Conservation (phyloP, 2,329 filamentous ascomycete species). For the Talaromyces islandicus region DNA sequence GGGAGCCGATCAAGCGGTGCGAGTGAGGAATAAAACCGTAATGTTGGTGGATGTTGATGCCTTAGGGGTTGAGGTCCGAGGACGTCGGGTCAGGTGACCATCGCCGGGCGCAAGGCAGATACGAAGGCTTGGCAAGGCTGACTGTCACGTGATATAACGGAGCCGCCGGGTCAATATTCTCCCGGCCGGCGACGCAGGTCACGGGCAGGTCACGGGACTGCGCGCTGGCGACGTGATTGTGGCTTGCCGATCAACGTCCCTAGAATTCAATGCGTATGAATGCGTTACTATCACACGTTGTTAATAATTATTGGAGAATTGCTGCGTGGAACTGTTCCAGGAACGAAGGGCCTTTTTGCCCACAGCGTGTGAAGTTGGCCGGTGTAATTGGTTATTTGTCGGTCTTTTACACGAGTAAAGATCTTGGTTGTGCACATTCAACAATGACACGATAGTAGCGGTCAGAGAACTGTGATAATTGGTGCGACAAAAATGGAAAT, state of each 20-base stretch:
- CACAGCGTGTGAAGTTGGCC: background rate
- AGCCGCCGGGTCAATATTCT: background rate
- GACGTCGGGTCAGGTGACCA: background rate
- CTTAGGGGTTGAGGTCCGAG: background rate
- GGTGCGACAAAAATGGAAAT: background rate
- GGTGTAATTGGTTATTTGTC: background rate
- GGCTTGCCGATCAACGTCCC: background rate
- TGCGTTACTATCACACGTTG: no score
- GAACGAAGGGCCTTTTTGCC: background rate
- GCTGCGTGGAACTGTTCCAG: background rate
- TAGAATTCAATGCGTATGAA: no score
- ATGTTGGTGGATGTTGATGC: no score
- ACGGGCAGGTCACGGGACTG: conserved; percentile 7
- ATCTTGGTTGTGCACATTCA: background rate
- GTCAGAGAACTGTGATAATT: background rate
- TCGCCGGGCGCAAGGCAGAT: background rate
- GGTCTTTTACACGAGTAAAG: background rate
- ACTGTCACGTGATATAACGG: background rate
- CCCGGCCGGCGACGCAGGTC: background rate
- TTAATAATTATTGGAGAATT: no score
- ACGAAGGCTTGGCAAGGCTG: background rate
- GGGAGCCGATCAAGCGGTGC: background rate
- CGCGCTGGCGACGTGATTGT: conserved; percentile 1
- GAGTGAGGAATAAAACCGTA: background rate
- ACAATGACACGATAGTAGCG: background rate